Base-by-base conservation (phyloP, 2,329 filamentous ascomycete species). In the Aureobasidium pullulans region DNA sequence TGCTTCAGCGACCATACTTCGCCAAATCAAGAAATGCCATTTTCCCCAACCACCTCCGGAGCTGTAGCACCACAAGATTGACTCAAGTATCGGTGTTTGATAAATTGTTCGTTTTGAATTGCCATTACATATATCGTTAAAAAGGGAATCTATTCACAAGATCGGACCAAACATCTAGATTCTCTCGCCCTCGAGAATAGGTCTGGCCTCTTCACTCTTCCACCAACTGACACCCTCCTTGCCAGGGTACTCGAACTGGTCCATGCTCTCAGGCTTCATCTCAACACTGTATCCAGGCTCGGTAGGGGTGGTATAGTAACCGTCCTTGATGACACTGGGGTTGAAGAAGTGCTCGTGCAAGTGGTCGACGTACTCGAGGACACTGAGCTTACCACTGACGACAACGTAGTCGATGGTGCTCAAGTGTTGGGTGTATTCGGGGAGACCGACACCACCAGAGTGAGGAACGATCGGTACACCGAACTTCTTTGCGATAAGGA, bases 331-430 rank as follows among this genome's bases (percentile, higher is more conserved):
- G 60, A 86, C 81, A 2, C 85, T 82, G 1, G 91, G 91, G 73
- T 96, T 82, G 69, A 90, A 77, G 72, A 96, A 96, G 76, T 96
- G 91, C 81, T 96, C 91, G 74, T 96, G 92, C 69, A 96, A 76
- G 74, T 96, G 90, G 71, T 96, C 91, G 28, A 96, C 90, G 73
- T 92, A 96, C 78, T 96, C 92, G 60, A 96, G 77, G 48, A 96
- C 84, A 28, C 85, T 89, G 44, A 85, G 82, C 79, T 91, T 89
- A 16, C 89, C 91, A 62, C 81, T 87, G 1, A 96, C 90, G 46
- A 87, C 87, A 3, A 96, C 89, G 67, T 96, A 96, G 75, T 96
- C 92, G 65, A 96, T 94, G 13, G 90, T 96, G 74, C 85, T 90
- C 62, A 96, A 76, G 75, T 96, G 91, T 78, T 96, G 90, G 0